Evolutionary conservation across 352 stramenopile species (phyloP).

Genomic region (Peronospora tabacina): DNA sequence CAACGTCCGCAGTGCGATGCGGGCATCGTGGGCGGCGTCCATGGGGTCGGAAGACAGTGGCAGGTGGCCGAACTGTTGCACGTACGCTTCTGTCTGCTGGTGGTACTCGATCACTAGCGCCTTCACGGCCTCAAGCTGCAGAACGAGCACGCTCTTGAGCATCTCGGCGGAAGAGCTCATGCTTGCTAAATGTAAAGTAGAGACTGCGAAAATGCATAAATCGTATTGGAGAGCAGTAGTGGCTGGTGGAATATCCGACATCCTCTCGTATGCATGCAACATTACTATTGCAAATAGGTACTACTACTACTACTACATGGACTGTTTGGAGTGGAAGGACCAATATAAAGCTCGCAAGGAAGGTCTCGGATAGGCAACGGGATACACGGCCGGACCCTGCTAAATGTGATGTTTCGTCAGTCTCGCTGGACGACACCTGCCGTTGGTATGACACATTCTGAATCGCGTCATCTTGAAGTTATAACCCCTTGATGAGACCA

Average conservation of each 20-base stretch:
- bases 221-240: background rate
- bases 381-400: background rate
- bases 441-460: constrained; percentile 6
- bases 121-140: constrained; percentile 45
- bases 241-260: background rate
- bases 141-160: constrained; percentile 51
- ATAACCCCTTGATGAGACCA: no score
- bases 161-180: constrained; percentile 21
- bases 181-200: background rate
- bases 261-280: background rate
- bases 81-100: constrained; percentile 57
- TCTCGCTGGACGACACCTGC: constrained; percentile 15
- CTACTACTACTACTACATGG: no score
- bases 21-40: constrained; percentile 10
- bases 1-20: constrained; percentile 32
- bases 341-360: no score
- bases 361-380: no score
- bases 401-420: background rate
- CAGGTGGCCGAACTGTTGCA: constrained; percentile 45
- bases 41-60: constrained; percentile 34
- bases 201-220: background rate
- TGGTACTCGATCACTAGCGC: constrained; percentile 45
- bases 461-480: constrained; percentile 12
- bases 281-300: no score
- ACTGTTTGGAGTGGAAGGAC: no score